Evolutionary conservation across 2,329 filamentous ascomycete species (phyloP), one percentile per base, ranked within the genome.

Genomic region (Juglanconis juglandina): DNA sequence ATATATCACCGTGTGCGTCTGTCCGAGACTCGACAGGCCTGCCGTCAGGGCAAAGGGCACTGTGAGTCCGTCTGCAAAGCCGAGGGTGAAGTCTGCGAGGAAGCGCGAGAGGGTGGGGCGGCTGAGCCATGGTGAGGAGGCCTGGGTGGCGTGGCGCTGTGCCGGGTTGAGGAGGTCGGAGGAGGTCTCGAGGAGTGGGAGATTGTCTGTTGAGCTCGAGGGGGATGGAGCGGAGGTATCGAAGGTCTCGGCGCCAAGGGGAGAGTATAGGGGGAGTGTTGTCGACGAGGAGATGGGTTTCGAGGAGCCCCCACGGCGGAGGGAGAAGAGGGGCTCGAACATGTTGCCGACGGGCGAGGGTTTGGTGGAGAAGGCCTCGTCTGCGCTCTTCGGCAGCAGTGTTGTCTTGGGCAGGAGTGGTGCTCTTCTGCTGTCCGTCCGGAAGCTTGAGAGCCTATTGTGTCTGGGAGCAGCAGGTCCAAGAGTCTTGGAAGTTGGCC

Each of bases 41-140:
- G 89, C 88, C 0, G 87, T 91, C 17, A 91, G 76, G 17, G 89
- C 89, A 68, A 92, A 91, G 0, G 89, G 89, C 0, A 91, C 89
- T 0, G 89, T 91, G 62, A 91, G 76, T 11, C 89, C 89, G 73
- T 92, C 89, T 0, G 88, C 86, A 64, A 91, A 85, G 30, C 89
- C 89, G 62, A 91, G 84, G 1, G 89, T 91, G 60, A 87, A 84
- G 73, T 91, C 87, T 44, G 82, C 79, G 11, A 87, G 73, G 63
- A 86, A 79, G 11, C 75, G 74, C 1, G 71, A 68, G 17, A 74
- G 65, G 1, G 64, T 64, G 3, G 71, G 73, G 7, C 67, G 51
- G 37, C 34, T 33, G 35, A 53, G 48, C 37, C 46, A 55, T 42
- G 32, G 46, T 8, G n/a, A 24, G 54, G 55, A 39, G 17, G 55